phyloP scores from a whole-genome alignment of 2,329 filamentous ascomycete genomes.

The Fusarium dlaminii region DNA sequence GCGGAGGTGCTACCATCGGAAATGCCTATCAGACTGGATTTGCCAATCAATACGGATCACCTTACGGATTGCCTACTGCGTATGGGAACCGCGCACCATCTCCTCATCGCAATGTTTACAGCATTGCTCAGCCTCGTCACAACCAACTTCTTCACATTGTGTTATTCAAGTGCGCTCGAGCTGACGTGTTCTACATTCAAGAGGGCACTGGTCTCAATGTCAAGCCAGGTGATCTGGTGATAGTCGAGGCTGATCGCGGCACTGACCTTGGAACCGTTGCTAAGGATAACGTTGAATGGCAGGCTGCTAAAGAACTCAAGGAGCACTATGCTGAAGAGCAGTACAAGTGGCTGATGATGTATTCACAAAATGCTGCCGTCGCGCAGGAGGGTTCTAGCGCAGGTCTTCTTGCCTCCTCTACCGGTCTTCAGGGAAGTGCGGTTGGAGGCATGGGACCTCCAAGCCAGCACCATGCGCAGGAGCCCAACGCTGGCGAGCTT shows the following conservation, averaged over 20 bases:
- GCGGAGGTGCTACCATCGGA: conserved; percentile 37
- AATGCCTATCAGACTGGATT: conserved; percentile 43
- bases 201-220: conserved; percentile 93
- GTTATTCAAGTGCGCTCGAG: conserved; percentile 93
- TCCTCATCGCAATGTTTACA: conserved; percentile 70
- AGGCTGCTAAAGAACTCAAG: conserved; percentile 87
- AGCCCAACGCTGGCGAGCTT: conserved; percentile 76
- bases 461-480: conserved; percentile 76
- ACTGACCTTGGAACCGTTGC: conserved; percentile 95
- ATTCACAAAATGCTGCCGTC: conserved; percentile 79
- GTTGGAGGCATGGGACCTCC: conserved; percentile 82
- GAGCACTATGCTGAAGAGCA: conserved; percentile 94
- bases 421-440: conserved; percentile 72
- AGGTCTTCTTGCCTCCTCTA: conserved; percentile 71
- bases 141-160: conserved; percentile 86
- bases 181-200: conserved; percentile 96
- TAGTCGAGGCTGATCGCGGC: conserved; percentile 95
- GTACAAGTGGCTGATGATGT: conserved; percentile 99
- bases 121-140: conserved; percentile 67
- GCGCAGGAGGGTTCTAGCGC: conserved; percentile 68
- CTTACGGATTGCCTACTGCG: conserved; percentile 56
- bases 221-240: conserved; percentile 91
- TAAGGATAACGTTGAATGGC: conserved; percentile 86
- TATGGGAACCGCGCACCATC: conserved; percentile 65
- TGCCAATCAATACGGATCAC: conserved; percentile 55